Evolutionary conservation across 1,139 yeast species (phyloP).

Genomic region (Suhomyces choctaworum): DNA sequence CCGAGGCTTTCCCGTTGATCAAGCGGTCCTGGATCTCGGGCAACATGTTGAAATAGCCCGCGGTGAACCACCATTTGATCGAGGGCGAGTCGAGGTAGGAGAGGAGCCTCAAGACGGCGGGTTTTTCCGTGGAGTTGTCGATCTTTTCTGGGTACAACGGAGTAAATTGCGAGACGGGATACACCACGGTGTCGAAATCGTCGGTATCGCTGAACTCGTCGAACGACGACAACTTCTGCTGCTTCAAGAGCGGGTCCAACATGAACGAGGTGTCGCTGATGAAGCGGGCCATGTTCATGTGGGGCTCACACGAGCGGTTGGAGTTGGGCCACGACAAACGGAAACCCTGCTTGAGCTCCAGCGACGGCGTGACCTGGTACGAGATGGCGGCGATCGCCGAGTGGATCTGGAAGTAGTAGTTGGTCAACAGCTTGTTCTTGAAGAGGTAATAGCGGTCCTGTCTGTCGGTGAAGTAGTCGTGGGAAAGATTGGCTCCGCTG

Average conservation of each 20-base stretch:
- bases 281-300: conserved; percentile 56
- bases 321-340: conserved; percentile 71
- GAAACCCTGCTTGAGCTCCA: conserved; percentile 48
- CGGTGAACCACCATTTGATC: conserved; percentile 85
- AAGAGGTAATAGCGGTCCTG: conserved; percentile 90
- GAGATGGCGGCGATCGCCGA: conserved; percentile 66
- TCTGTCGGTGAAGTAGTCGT: conserved; percentile 92
- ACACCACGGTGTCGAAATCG: conserved; percentile 65
- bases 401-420: conserved; percentile 74
- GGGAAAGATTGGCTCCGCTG: conserved; percentile 88
- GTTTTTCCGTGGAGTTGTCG: conserved; percentile 74
- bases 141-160: conserved; percentile 67
- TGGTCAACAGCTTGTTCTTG: conserved; percentile 54
- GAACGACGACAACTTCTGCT: conserved; percentile 36
- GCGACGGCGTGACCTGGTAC: conserved; percentile 58
- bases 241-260: conserved; percentile 58
- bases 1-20: conserved; percentile 59
- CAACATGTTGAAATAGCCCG: conserved; percentile 93
- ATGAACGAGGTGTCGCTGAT: conserved; percentile 57
- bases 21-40: conserved; percentile 69
- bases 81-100: conserved; percentile 56
- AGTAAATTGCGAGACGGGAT: conserved; percentile 89
- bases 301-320: conserved; percentile 76
- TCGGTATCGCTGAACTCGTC: conserved; percentile 36
- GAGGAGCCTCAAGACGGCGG: conserved; percentile 60